Evolutionary conservation across 768 basidiomycete genomes (phyloP).

Genomic region (Mrakia hoshinonis): DNA sequence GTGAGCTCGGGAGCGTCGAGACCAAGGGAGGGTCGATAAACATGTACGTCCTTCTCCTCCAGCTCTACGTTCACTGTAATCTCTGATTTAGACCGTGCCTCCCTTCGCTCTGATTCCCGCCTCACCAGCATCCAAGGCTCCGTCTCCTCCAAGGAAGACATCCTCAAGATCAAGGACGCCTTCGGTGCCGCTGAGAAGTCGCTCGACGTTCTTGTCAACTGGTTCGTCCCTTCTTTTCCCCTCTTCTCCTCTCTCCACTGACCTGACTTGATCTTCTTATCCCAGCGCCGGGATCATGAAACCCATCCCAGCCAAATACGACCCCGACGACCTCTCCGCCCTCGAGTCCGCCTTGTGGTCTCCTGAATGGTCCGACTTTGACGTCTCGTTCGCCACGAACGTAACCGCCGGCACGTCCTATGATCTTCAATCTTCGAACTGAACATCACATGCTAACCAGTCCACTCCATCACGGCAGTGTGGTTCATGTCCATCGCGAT

Average conservation of each 20-base stretch:
- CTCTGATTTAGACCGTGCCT: background rate
- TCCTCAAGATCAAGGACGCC: background rate
- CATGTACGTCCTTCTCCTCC: background rate
- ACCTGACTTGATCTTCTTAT: background rate
- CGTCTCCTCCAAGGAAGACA: constrained; percentile 21
- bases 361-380: constrained; percentile 12
- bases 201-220: constrained; percentile 27
- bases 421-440: no score
- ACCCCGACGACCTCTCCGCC: background rate
- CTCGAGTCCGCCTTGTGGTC: constrained; percentile 11
- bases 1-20: background rate
- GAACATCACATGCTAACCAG: no score
- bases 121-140: constrained; percentile 8
- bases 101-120: background rate
- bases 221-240: background rate
- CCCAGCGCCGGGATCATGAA: background rate
- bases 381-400: constrained; percentile 27
- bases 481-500: constrained; percentile 23
- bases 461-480: constrained; percentile 31
- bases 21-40: background rate
- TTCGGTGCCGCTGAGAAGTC: background rate
- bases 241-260: background rate
- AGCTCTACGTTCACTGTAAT: background rate
- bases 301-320: background rate
- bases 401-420: no score